Evolutionary conservation across 73 alveolate genomes (phyloP), one percentile per base, ranked within the genome.

Genomic region (Paraurostyla sp.): DNA sequence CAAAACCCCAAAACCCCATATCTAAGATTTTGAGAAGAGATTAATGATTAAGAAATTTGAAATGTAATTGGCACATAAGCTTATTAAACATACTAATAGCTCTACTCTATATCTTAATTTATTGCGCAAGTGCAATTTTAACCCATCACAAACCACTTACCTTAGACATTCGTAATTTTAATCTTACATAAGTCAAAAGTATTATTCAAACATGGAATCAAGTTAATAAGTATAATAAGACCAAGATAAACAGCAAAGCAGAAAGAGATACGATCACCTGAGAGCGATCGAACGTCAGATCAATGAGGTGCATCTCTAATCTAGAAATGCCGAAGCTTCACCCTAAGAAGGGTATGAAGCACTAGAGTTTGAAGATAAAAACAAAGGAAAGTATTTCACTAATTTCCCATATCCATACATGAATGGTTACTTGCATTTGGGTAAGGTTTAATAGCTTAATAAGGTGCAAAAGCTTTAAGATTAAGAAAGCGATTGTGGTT

Each of bases 371-470:
- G 97, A 92, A 16, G 88, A 92, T 42, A 94, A 92, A 88, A 90
- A 85, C 58, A 82, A 95, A 42, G 81, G 85, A 80, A 98, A 98
- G 91, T 97, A 89, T 95, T 89, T 97, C 69, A 88, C 93, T 36
- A 98, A 99, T 13, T 98, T 98, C 92, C 99, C 99, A 30, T 98
- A 95, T 93, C 99, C 99, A 0, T 98, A 98, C 86, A 97, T 98
- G 99, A 98, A 98, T 80, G 99, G 99, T 16, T 86, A 98, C 60
- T 97, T 98, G 68, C 99, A 98, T 91, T 83, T 94, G 73, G 98
- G 85, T 69, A 69, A 69, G 85, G 15, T 11, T 89, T 9, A 69
- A n/a, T 7, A 62, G 16, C 36, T 13, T 15, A 33, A n/a, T 27
- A 62, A 9, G n/a, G n/a, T n/a, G n/a, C n/a, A n/a, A n/a, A n/a